Conservation (phyloP, 1,139 yeast species). For the Taiozyma onychis region DNA sequence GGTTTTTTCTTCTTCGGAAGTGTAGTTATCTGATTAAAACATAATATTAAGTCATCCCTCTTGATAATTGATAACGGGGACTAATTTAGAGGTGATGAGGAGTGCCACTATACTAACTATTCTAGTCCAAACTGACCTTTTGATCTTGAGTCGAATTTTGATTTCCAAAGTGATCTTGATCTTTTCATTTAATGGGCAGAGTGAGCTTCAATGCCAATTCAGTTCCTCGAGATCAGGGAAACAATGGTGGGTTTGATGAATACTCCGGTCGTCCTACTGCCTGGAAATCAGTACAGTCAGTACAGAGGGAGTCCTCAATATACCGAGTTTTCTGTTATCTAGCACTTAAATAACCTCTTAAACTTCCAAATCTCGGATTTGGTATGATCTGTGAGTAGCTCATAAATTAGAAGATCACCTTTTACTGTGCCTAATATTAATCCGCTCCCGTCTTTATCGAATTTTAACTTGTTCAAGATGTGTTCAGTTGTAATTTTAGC, state of each 20-base stretch:
- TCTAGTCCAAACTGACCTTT: too few species aligned
- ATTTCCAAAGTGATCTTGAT: not conserved
- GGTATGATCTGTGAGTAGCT: conserved; percentile 8
- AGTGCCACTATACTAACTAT: too few species aligned
- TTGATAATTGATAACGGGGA: too few species aligned
- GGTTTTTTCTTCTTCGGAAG: too few species aligned
- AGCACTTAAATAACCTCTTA: conserved; percentile 13
- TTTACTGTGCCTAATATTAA: conserved; percentile 12
- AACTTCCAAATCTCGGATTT: conserved; percentile 15
- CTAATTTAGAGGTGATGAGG: too few species aligned
- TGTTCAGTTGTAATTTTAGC: conserved; percentile 10
- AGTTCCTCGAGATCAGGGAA: conserved; percentile 4
- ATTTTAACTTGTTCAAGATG: conserved; percentile 13
- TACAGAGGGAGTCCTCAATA: not conserved
- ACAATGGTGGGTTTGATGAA: conserved; percentile 12
- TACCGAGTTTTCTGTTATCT: not conserved
- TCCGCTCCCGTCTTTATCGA: conserved; percentile 14
- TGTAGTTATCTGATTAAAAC: too few species aligned
- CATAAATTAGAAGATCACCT: conserved; percentile 16
- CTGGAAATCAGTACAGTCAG: not conserved
- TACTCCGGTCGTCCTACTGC: not conserved
- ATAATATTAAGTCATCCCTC: too few species aligned
- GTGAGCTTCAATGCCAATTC: conserved; percentile 1
- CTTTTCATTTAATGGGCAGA: conserved; percentile 1
- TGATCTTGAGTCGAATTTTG: too few species aligned